A percentile compares a stretch with the other conserved stretches of the same genome.
These are phyloP conservation scores for Phytophthora syringae DNA, from an alignment of 352 stramenopile species.

Conservation along the genomic window DNA sequence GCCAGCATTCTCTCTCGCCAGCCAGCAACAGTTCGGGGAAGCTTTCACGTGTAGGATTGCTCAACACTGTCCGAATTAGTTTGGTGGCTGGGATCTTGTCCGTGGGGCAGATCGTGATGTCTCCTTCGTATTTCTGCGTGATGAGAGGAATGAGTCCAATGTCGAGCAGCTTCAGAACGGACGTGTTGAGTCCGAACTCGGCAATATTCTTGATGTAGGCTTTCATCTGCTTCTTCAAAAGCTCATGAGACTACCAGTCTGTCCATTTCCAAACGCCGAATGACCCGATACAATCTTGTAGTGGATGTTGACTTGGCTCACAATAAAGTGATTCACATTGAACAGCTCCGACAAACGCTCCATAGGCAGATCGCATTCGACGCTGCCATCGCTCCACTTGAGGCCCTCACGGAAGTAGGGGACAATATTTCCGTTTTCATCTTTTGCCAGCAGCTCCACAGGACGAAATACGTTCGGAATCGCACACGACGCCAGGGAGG, in stretches of 20 bases:
- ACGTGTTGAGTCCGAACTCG: constrained; percentile 87
- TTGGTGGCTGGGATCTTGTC: constrained; percentile 88
- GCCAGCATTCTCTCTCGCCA: constrained; percentile 93
- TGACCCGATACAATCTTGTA: constrained; percentile 89
- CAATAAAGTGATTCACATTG: constrained; percentile 99
- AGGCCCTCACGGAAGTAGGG: constrained; percentile 81
- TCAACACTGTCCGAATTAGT: constrained; percentile 81
- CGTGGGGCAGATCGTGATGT: constrained; percentile 97
- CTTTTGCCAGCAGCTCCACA: constrained; percentile 95
- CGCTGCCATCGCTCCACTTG: constrained; percentile 96
- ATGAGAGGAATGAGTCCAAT: constrained; percentile 83
- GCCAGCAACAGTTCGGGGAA: constrained; percentile 81
- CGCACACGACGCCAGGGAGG: constrained; percentile 94
- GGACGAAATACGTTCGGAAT: constrained; percentile 96
- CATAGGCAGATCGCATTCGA: constrained; percentile 96
- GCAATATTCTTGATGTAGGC: constrained; percentile 90
- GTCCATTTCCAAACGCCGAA: constrained; percentile 71
- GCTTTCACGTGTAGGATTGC: constrained; percentile 75
- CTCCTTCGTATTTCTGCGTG: constrained; percentile 97
- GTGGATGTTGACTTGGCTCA: constrained; percentile 94
- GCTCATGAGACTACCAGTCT: constrained; percentile 86
- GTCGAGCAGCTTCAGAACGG: constrained; percentile 83
- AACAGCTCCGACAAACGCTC: constrained; percentile 96
- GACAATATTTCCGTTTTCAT: constrained; percentile 85
- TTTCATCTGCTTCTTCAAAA: constrained; percentile 97